These are phyloP conservation scores for Bolboschoenus planiculmis DNA, from an alignment of 176 grass and related monocot genomes.

Conservation along the genomic window DNA sequence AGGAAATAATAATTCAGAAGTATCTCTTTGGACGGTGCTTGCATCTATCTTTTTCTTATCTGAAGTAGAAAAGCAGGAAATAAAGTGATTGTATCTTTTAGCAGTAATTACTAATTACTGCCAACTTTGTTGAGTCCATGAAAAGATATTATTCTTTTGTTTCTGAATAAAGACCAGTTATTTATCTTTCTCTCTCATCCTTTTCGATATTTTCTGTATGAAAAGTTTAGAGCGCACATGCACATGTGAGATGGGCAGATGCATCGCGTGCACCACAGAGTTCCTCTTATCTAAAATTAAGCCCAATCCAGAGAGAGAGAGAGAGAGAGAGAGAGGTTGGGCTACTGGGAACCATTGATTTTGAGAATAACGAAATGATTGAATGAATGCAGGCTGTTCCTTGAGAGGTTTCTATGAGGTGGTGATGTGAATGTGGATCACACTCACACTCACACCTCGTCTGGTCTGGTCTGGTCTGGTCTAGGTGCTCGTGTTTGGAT, in stretches of 20 bases:
- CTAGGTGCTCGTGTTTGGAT: not conserved
- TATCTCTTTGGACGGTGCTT: not conserved
- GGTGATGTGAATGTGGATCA: slow-evolving; percentile 34
- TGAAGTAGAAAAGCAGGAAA: not conserved
- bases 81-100: not conserved
- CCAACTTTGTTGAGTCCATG: not conserved
- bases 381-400: not conserved
- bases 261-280: not conserved
- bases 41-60: no score
- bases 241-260: slow-evolving; percentile 10
- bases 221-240: slow-evolving; percentile 20
- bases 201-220: not conserved
- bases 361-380: not conserved
- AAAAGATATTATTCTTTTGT: slow-evolving; percentile 6
- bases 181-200: not conserved
- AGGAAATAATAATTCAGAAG: not conserved
- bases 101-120: not conserved
- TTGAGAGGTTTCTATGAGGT: not conserved
- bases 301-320: no score
- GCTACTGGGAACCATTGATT: not conserved
- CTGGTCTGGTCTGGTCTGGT: no score
- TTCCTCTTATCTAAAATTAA: slow-evolving; percentile 7
- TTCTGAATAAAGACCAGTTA: not conserved
- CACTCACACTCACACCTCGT: no score
- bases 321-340: no score